Base-by-base conservation (phyloP, 2,329 filamentous ascomycete genomes). In the Escovopsis sp. region DNA sequence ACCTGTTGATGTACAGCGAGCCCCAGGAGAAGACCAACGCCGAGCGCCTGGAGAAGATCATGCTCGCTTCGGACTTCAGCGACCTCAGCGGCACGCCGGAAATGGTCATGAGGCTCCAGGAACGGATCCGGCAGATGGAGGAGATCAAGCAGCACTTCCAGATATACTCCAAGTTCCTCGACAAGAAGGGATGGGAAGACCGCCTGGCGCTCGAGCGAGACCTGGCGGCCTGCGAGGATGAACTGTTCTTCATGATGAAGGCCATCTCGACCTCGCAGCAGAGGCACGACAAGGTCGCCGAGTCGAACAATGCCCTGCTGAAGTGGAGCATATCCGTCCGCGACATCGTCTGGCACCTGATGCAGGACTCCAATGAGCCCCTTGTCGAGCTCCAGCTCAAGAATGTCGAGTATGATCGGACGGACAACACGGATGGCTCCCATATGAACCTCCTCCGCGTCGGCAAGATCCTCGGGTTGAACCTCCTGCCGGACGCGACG, bases 241-340 rank as follows among this genome's bases (percentile, higher is more conserved):
- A 99, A 60, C 65, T 99, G 8, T 99, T 98, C 70, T 98, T 98
- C 65, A 84, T 98, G 69, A 96, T 98, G 91, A 96, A 98, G 55
- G 93, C 91, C 34, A 98, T 98, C 58, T 98, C 91, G 2, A 93
- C 87, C 3, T 93, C 89, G 5, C 91, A 98, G 61, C 74, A 87
- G 46, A 91, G 88, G 57, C 80, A 78, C 48, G 86, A 94, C 74
- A 52, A 54, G 38, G 69, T 77, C 40, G 76, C 78, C 6, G 75
- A 86, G 48, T 82, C 80, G 44, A 88, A 77, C 46, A 88, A 77
- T 46, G 87, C 87, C 6, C 68, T 95, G 35, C 62, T 98, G 42
- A 81, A 85, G 52, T 95, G 89, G 83, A 91, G 86, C 57, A 86
- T 98, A 45, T 83, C 85, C n/a, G 87, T 87, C 2, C 81, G 82